Conservation (phyloP, 352 stramenopile species). For the Globisporangium radiosum region DNA sequence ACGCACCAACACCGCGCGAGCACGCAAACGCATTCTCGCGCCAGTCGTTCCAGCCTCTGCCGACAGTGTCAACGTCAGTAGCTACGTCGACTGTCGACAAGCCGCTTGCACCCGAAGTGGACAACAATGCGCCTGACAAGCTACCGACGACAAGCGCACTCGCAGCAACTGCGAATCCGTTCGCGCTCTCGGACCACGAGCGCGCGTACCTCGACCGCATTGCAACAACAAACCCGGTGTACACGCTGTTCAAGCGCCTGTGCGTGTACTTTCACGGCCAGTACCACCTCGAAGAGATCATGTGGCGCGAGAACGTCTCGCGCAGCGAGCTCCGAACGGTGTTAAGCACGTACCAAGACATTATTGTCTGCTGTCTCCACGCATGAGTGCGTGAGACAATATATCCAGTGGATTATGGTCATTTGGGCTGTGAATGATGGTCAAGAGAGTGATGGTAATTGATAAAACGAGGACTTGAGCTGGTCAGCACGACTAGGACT, state of each 20-base stretch:
- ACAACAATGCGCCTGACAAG: no score
- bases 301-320: conserved; percentile 84
- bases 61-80: no score
- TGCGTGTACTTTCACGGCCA: conserved; percentile 85
- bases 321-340: conserved; percentile 74
- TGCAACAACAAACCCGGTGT: conserved; percentile 70
- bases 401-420: no score
- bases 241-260: conserved; percentile 74
- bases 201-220: conserved; percentile 77
- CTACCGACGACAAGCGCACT: neutral
- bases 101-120: no score
- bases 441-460: neutral
- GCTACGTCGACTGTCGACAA: no score
- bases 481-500: neutral
- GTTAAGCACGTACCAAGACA: conserved; percentile 81
- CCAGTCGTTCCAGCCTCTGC: no score
- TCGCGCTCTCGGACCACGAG: conserved; percentile 57
- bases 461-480: neutral
- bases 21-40: no score
- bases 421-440: neutral
- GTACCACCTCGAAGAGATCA: conserved; percentile 85
- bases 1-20: conserved; percentile 1
- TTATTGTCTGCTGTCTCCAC: conserved; percentile 75
- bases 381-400: conserved; percentile 2
- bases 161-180: conserved; percentile 19